Percentiles rank a stretch among this genome's conserved stretches.
These are phyloP conservation scores for Phalaenopsis equestris DNA, from an alignment of 106 monocot species.

Conservation along the genomic window DNA sequence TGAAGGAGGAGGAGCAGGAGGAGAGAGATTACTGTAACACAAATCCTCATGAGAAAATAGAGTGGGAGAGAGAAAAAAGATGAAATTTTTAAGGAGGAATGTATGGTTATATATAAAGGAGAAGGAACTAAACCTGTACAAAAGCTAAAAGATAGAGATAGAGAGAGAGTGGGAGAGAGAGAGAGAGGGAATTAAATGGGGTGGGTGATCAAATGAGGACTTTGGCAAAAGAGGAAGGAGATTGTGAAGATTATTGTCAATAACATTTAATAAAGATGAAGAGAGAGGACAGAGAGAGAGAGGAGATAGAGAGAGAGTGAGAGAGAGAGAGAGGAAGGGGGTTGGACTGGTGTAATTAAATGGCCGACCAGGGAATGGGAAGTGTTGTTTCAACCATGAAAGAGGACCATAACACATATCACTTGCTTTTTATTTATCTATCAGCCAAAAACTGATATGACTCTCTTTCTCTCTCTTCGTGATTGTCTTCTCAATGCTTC, in stretches of 20 bases:
- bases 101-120: too few species aligned
- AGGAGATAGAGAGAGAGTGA: too few species aligned
- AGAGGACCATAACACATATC: too few species aligned
- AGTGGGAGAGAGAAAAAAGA: too few species aligned
- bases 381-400: conserved; percentile 1
- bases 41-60: neutral
- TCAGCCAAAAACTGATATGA: neutral
- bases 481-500: too few species aligned
- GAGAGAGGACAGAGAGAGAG: too few species aligned
- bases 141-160: neutral
- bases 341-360: too few species aligned
- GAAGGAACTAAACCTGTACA: too few species aligned
- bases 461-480: neutral
- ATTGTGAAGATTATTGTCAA: too few species aligned
- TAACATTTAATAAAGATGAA: neutral
- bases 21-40: neutral
- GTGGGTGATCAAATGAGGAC: too few species aligned
- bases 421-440: neutral
- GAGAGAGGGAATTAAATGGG: neutral
- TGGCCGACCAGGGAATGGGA: neutral
- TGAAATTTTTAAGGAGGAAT: neutral
- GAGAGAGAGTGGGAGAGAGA: neutral
- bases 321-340: too few species aligned
- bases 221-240: too few species aligned
- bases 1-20: neutral